Conservation (phyloP, 2,329 filamentous ascomycete genomes). For the Sclerotiophoma versabilis region DNA sequence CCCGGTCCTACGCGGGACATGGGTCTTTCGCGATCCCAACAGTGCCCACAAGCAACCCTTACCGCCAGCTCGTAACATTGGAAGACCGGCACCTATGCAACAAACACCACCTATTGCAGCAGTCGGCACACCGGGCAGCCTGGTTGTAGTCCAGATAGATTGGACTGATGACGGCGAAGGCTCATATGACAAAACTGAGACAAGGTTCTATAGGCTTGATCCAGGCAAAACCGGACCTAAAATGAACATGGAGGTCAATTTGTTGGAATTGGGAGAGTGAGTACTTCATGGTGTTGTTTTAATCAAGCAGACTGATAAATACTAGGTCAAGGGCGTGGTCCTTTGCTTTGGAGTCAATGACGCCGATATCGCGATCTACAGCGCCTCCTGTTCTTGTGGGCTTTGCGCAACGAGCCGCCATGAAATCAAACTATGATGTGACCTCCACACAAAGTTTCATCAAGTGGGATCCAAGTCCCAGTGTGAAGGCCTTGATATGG, state of each 20-base stretch:
- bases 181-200: constrained; percentile 36
- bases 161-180: constrained; percentile 44
- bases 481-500: constrained; percentile 20
- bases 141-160: constrained; percentile 39
- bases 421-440: constrained; percentile 26
- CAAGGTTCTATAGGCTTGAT: constrained; percentile 32
- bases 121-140: background rate
- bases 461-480: constrained; percentile 26
- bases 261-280: constrained; percentile 42
- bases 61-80: constrained; percentile 16
- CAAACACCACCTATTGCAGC: background rate
- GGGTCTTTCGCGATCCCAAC: constrained; percentile 40
- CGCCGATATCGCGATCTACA: constrained; percentile 17
- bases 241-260: constrained; percentile 42
- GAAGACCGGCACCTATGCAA: constrained; percentile 9
- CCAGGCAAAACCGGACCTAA: constrained; percentile 20
- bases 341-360: constrained; percentile 40
- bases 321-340: constrained; percentile 38
- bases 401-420: constrained; percentile 32
- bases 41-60: constrained; percentile 1
- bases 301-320: constrained; percentile 8
- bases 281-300: background rate
- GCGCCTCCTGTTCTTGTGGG: constrained; percentile 30
- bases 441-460: constrained; percentile 28
- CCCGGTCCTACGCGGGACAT: constrained; percentile 38